A percentile compares a stretch with the other conserved stretches of the same genome.
These are phyloP conservation scores for Rhodomyrtus tomentosa DNA, from an alignment of 345 rosid genomes.

Conservation along the genomic window DNA sequence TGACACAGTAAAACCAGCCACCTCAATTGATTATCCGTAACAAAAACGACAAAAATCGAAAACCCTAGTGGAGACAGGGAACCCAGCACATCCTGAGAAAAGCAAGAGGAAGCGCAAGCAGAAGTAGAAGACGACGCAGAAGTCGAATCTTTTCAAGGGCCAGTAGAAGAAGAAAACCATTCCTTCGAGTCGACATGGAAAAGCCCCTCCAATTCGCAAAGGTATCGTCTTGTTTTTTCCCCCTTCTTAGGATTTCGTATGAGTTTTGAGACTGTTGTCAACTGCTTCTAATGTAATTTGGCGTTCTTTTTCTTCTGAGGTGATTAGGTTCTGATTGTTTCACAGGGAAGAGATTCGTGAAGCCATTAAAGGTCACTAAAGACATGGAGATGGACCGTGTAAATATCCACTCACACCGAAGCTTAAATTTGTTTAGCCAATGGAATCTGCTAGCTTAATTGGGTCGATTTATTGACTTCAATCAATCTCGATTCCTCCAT, in stretches of 20 bases:
- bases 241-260: not conserved
- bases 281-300: not conserved
- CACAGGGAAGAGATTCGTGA: constrained; percentile 60
- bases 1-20: too few species aligned
- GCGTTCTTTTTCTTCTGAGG: not conserved
- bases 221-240: constrained; percentile 17
- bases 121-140: constrained; percentile 74
- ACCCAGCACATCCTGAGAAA: not conserved
- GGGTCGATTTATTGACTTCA: not conserved
- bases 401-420: not conserved
- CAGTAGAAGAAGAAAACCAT: constrained; percentile 59
- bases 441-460: not conserved
- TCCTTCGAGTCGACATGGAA: constrained; percentile 80
- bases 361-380: constrained; percentile 58
- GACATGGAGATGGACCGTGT: constrained; percentile 71
- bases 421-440: not conserved
- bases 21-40: not conserved
- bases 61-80: not conserved
- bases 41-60: too few species aligned
- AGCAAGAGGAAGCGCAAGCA: not conserved
- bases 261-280: not conserved
- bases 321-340: not conserved
- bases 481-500: not conserved
- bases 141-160: constrained; percentile 70
- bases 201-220: constrained; percentile 42